phyloP scores from a whole-genome alignment of 2,329 filamentous ascomycete genomes.

The Macroventuria anomochaeta region DNA sequence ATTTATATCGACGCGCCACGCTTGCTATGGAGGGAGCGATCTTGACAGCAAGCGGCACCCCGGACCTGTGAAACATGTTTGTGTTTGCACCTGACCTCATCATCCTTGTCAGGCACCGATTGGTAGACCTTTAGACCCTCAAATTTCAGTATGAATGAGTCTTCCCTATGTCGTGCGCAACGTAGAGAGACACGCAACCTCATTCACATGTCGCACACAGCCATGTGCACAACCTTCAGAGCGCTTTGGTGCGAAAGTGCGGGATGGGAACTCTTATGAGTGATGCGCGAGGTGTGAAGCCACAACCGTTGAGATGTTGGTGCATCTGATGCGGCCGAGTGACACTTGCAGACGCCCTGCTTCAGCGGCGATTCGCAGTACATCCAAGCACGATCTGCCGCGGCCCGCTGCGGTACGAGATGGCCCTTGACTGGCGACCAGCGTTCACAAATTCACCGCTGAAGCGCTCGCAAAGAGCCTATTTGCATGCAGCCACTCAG shows the following conservation, averaged over 20 bases:
- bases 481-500: conserved; percentile 32
- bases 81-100: conserved; percentile 11
- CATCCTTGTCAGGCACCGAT: conserved; percentile 11
- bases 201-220: conserved; percentile 10
- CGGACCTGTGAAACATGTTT: conserved; percentile 8
- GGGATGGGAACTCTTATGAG: neutral
- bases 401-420: conserved; percentile 37
- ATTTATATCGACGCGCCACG: conserved; percentile 6
- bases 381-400: conserved; percentile 25
- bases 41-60: conserved; percentile 4
- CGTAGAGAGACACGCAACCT: conserved; percentile 15
- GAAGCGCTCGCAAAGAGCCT: conserved; percentile 35
- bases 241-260: neutral
- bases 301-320: conserved; percentile 5
- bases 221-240: neutral
- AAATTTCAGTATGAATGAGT: conserved; percentile 5
- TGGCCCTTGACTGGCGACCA: conserved; percentile 26
- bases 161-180: conserved; percentile 3
- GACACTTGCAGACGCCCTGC: conserved; percentile 14
- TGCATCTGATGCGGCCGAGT: conserved; percentile 17
- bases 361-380: conserved; percentile 25
- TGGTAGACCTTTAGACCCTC: conserved; percentile 9
- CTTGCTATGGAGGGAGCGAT: neutral
- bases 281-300: conserved; percentile 3
- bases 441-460: conserved; percentile 22